phyloP scores from a whole-genome alignment of 2,329 filamentous ascomycete species.

The Ceratocystis alfenasii region DNA sequence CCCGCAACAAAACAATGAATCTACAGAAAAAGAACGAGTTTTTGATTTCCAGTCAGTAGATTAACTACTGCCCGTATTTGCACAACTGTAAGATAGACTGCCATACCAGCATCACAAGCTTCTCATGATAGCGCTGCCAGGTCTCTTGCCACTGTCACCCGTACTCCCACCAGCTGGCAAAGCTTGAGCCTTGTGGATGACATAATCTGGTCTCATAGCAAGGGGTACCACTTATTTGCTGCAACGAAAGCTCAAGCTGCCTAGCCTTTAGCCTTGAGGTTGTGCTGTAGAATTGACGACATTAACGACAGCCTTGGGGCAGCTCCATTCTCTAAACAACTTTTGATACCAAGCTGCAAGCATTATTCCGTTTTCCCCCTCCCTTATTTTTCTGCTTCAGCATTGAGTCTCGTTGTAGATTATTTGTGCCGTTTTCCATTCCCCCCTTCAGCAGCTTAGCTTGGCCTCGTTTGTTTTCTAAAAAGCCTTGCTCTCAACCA shows the following conservation, averaged over 20 bases:
- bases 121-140: background rate
- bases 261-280: conserved; percentile 17
- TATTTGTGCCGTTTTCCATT: background rate
- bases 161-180: background rate
- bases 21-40: background rate
- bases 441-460: background rate
- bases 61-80: no score
- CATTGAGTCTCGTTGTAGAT: background rate
- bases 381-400: background rate
- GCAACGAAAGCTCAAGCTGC: conserved; percentile 22
- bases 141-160: background rate
- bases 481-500: conserved; percentile 9
- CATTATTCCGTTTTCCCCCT: background rate
- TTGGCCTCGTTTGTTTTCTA: background rate
- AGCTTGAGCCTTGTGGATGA: background rate
- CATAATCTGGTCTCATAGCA: background rate
- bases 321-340: background rate
- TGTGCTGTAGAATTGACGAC: conserved; percentile 13
- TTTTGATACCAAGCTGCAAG: background rate
- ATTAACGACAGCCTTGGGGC: conserved; percentile 17
- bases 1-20: background rate
- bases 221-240: background rate
- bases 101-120: no score
- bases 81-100: no score
- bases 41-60: no score